Conservation (phyloP, 2,329 filamentous ascomycete species). For the Rhexocercosporidium sp. region DNA sequence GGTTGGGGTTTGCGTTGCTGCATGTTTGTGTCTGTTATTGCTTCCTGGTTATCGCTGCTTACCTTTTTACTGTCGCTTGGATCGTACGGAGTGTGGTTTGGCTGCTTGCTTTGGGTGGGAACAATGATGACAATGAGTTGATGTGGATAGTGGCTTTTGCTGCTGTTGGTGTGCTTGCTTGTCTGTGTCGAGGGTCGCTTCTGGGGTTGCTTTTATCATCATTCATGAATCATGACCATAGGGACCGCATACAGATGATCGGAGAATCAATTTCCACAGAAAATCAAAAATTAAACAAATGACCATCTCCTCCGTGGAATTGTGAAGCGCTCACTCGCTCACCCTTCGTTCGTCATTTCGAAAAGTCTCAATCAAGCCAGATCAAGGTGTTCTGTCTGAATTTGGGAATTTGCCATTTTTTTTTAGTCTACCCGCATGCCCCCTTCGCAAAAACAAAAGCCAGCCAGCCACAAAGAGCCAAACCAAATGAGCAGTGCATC, state of each 20-base stretch:
- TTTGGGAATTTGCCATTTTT: slow-evolving; percentile 40
- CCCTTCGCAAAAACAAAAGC: slow-evolving; percentile 10
- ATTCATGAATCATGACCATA: slow-evolving; percentile 24
- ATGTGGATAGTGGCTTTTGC: slow-evolving; percentile 21
- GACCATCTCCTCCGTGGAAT: neutral
- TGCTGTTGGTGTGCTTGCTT: slow-evolving; percentile 12
- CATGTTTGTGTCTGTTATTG: slow-evolving; percentile 7
- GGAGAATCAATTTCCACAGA: slow-evolving; percentile 15
- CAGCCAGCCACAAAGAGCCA: slow-evolving; percentile 10
- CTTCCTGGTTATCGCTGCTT: slow-evolving; percentile 10
- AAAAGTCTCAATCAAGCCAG: neutral
- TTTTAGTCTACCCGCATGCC: slow-evolving; percentile 36
- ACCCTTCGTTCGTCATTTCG: neutral
- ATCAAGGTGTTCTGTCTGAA: neutral
- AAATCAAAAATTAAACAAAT: slow-evolving; percentile 20
- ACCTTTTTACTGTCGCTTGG: slow-evolving; percentile 13
- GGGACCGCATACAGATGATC: slow-evolving; percentile 15
- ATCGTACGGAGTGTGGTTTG: slow-evolving; percentile 24
- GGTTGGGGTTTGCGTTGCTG: slow-evolving; percentile 5
- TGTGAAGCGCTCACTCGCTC: neutral
- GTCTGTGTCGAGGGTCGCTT: slow-evolving; percentile 8
- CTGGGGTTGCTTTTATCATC: slow-evolving; percentile 15
- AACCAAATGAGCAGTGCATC: slow-evolving; percentile 26
- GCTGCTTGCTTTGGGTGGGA: slow-evolving; percentile 18
- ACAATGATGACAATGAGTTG: slow-evolving; percentile 19